Conservation (phyloP, 805 yeast genomes). For the Saccharomycopsis fermentans region DNA sequence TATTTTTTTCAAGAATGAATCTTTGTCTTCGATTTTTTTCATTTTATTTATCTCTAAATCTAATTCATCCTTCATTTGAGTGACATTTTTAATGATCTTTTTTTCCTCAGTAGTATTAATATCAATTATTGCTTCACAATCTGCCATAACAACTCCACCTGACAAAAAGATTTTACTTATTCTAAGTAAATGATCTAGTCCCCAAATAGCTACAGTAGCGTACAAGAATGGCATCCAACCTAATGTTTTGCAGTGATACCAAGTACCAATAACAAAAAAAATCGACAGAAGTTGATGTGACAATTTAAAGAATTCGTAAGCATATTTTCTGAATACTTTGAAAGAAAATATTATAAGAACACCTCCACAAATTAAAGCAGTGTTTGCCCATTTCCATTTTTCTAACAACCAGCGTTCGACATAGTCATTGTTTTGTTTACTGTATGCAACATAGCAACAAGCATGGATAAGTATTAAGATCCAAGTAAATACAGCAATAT, state of each 20-base stretch:
- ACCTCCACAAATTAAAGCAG: constrained; percentile 25
- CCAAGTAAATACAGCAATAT: constrained; percentile 34
- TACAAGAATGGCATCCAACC: constrained; percentile 35
- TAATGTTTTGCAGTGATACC: constrained; percentile 36
- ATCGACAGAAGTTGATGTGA: constrained; percentile 34
- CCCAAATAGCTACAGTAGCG: constrained; percentile 32
- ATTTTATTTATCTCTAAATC: not conserved
- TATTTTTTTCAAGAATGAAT: not conserved
- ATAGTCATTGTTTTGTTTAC: constrained; percentile 28
- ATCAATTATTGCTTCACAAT: constrained; percentile 19
- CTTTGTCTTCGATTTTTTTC: not conserved
- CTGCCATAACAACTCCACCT: constrained; percentile 23
- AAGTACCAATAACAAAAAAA: constrained; percentile 34
- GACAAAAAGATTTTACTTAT: constrained; percentile 25
- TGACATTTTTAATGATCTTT: not conserved
- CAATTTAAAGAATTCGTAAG: constrained; percentile 38
- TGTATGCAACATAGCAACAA: constrained; percentile 29
- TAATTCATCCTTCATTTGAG: not conserved
- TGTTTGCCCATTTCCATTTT: constrained; percentile 37
- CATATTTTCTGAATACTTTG: constrained; percentile 26
- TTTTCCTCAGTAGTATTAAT: not conserved
- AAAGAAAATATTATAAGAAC: constrained; percentile 26
- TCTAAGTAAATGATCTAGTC: constrained; percentile 31
- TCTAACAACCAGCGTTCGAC: constrained; percentile 28
- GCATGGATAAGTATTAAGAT: constrained; percentile 32